Conservation (phyloP, 768 basidiomycete species). For the Xerocomellus amylosporus region DNA sequence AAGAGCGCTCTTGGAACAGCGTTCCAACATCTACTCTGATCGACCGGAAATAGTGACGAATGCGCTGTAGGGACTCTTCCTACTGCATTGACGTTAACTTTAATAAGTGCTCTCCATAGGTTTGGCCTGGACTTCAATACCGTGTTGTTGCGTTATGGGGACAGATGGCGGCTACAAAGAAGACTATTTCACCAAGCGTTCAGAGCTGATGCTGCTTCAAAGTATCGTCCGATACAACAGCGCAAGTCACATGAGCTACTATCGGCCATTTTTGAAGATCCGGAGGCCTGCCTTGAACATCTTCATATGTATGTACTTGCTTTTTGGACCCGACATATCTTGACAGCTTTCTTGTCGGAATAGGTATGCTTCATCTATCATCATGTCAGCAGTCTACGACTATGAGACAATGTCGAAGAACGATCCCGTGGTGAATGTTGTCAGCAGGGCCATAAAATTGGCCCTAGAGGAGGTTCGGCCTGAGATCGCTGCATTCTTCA, state of each 20-base stretch:
- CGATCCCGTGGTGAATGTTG: conserved; percentile 29
- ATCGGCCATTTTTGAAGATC: conserved; percentile 24
- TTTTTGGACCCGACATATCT: neutral
- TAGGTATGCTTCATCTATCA: conserved; percentile 28
- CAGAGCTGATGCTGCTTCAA: conserved; percentile 19
- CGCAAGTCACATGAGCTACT: conserved; percentile 31
- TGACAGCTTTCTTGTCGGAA: neutral
- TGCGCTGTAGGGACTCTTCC: conserved; percentile 9
- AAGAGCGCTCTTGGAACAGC: conserved; percentile 26
- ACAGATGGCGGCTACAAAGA: conserved; percentile 36
- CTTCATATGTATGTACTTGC: conserved; percentile 12
- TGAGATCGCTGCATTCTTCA: conserved; percentile 19
- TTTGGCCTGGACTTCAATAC: conserved; percentile 36
- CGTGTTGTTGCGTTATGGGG: conserved; percentile 35
- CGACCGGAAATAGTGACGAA: conserved; percentile 26
- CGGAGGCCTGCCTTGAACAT: conserved; percentile 24
- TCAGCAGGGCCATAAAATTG: conserved; percentile 26
- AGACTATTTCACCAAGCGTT: conserved; percentile 38
- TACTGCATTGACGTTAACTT: neutral
- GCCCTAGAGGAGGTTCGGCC: conserved; percentile 23
- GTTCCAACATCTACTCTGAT: conserved; percentile 32
- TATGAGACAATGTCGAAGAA: conserved; percentile 28
- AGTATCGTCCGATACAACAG: conserved; percentile 34
- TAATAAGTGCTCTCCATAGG: conserved; percentile 1
- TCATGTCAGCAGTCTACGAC: conserved; percentile 34